Conservation (phyloP, 305 asterid species). For the Fraxinus ornus region DNA sequence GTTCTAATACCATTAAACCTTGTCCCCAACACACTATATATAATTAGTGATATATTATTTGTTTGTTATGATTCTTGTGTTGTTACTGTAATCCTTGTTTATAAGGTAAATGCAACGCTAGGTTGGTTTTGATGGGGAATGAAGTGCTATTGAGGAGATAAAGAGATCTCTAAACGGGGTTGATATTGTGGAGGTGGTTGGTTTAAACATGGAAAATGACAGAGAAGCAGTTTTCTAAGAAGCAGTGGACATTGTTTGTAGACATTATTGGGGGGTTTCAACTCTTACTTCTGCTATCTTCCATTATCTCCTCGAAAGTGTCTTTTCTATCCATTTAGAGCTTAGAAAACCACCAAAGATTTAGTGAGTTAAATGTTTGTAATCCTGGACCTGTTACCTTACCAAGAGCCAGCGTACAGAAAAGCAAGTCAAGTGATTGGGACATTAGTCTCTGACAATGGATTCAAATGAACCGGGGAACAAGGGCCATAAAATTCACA, state of each 20-base stretch:
- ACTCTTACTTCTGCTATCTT: slow-evolving; percentile 44
- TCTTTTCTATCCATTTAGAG: slow-evolving; percentile 3
- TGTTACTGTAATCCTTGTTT: background rate
- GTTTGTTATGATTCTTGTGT: background rate
- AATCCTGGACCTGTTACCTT: background rate
- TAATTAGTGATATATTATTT: too few species aligned
- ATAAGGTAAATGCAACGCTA: background rate
- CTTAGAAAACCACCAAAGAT: background rate
- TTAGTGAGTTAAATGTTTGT: background rate
- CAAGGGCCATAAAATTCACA: too few species aligned
- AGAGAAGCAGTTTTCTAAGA: slow-evolving; percentile 45
- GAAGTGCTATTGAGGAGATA: slow-evolving; percentile 51
- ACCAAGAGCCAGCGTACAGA: background rate
- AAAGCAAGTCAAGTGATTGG: background rate
- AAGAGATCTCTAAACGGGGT: slow-evolving; percentile 41
- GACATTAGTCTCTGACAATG: slow-evolving; percentile 38
- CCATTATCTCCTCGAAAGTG: slow-evolving; percentile 35
- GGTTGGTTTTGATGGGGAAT: slow-evolving; percentile 74
- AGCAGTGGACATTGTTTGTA: slow-evolving; percentile 60
- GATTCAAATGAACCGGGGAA: slow-evolving; percentile 54
- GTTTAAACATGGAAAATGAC: slow-evolving; percentile 69
- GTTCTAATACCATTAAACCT: too few species aligned
- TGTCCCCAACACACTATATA: too few species aligned
- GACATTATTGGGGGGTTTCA: slow-evolving; percentile 49
- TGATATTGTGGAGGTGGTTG: slow-evolving; percentile 53